phyloP scores from a whole-genome alignment of 192 early-diverging fungal genomes.

The Lobulomyces angularis region DNA sequence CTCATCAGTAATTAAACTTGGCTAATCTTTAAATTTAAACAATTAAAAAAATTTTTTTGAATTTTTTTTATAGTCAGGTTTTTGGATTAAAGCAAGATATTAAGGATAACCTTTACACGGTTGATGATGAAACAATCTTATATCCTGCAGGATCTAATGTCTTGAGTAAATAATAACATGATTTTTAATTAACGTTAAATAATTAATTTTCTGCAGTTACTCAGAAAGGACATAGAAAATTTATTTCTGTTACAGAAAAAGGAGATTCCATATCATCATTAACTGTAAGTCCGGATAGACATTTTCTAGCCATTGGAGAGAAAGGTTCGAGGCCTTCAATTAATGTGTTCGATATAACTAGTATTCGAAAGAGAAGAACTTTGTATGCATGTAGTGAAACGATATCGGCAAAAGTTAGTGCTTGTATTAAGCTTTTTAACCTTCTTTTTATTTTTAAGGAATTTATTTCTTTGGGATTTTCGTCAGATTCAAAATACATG shows the following conservation, averaged over 20 bases:
- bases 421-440: not conserved
- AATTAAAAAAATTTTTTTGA: too few relatives aligned
- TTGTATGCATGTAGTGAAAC: constrained; percentile 12
- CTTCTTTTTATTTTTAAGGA: constrained; percentile 17
- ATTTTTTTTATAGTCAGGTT: constrained; percentile 16
- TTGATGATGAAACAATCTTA: constrained; percentile 37
- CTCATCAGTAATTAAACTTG: constrained; percentile 12
- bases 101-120: constrained; percentile 28
- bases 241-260: constrained; percentile 21
- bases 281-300: constrained; percentile 25
- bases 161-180: constrained; percentile 17
- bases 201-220: constrained; percentile 10
- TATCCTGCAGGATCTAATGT: constrained; percentile 37
- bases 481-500: constrained; percentile 34
- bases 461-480: constrained; percentile 30
- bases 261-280: constrained; percentile 25
- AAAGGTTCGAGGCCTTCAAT: constrained; percentile 18
- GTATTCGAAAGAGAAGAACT: constrained; percentile 22
- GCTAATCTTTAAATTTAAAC: too few relatives aligned
- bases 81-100: constrained; percentile 27
- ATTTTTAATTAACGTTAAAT: not conserved
- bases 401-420: not conserved
- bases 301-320: constrained; percentile 36
- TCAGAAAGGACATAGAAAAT: constrained; percentile 27
- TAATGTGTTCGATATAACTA: constrained; percentile 28